Conservation (phyloP, 1,139 yeast species). For the Blastobotrys malaysiensis region DNA sequence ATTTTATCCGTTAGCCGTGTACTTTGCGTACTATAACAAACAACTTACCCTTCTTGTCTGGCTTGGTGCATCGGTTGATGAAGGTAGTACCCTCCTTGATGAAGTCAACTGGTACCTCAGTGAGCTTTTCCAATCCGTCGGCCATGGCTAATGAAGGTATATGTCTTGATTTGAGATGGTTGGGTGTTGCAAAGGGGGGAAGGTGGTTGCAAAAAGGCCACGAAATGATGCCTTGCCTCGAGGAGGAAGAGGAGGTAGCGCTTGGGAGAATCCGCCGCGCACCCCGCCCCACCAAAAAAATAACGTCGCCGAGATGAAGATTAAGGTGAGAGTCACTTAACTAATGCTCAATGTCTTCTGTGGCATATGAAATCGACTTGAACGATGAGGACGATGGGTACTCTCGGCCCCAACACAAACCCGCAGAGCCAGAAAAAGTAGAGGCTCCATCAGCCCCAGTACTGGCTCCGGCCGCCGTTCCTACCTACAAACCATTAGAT, state of each 20-base stretch:
- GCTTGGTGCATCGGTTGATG: conserved; percentile 88
- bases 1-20: neutral
- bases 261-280: neutral
- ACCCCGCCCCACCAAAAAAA: neutral
- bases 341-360: neutral
- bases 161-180: neutral
- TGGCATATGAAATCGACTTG: conserved; percentile 24
- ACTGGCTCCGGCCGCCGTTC: neutral
- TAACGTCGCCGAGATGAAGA: neutral
- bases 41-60: conserved; percentile 70
- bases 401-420: neutral
- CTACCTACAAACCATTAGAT: neutral
- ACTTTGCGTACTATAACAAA: neutral
- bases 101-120: conserved; percentile 89
- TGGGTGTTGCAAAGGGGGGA: neutral
- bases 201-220: neutral
- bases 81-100: conserved; percentile 87
- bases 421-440: neutral
- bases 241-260: neutral
- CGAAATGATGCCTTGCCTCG: neutral
- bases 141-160: conserved; percentile 19
- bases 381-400: conserved; percentile 26
- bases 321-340: neutral
- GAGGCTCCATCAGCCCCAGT: neutral
- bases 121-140: conserved; percentile 59